A percentile compares a stretch with the other conserved stretches of the same genome.
Evolutionary conservation across 2,329 filamentous ascomycete genomes (phyloP).

Genomic region (Cladobotryum mycophilum): DNA sequence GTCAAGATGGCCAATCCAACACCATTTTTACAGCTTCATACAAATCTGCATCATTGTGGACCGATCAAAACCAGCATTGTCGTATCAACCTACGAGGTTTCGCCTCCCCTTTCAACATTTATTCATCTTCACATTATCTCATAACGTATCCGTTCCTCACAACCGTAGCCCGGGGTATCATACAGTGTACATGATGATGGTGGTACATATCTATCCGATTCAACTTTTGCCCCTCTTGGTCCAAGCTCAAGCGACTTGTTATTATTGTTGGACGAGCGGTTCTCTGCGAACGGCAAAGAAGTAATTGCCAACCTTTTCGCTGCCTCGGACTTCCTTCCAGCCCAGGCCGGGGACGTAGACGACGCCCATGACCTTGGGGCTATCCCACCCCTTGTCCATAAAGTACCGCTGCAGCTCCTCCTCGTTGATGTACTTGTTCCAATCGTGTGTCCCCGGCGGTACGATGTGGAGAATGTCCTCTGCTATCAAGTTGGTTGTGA

Average conservation of each 20-base stretch:
- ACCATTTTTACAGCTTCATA: no score
- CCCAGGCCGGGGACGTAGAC: slow-evolving; percentile 86
- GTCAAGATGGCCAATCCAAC: no score
- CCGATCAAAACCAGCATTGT: no score
- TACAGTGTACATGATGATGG: not conserved
- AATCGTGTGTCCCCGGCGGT: slow-evolving; percentile 89
- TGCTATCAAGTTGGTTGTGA: slow-evolving; percentile 87
- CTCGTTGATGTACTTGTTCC: slow-evolving; percentile 91
- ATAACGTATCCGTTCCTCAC: not conserved
- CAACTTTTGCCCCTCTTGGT: not conserved
- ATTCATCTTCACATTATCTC: no score
- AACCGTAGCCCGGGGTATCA: slow-evolving; percentile 5
- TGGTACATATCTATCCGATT: slow-evolving; percentile 1
- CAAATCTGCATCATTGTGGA: no score
- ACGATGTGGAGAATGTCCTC: slow-evolving; percentile 86
- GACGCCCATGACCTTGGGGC: slow-evolving; percentile 64
- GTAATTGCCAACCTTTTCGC: slow-evolving; percentile 89
- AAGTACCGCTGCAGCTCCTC: slow-evolving; percentile 62
- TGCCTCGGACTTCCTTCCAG: slow-evolving; percentile 76
- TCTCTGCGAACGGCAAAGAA: slow-evolving; percentile 74
- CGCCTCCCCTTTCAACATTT: no score
- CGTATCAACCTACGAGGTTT: no score
- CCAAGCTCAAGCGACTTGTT: not conserved
- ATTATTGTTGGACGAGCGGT: not conserved
- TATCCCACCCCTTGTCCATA: slow-evolving; percentile 51